phyloP scores from a whole-genome alignment of 73 alveolate genomes.

The Paraurostyla sp. region DNA sequence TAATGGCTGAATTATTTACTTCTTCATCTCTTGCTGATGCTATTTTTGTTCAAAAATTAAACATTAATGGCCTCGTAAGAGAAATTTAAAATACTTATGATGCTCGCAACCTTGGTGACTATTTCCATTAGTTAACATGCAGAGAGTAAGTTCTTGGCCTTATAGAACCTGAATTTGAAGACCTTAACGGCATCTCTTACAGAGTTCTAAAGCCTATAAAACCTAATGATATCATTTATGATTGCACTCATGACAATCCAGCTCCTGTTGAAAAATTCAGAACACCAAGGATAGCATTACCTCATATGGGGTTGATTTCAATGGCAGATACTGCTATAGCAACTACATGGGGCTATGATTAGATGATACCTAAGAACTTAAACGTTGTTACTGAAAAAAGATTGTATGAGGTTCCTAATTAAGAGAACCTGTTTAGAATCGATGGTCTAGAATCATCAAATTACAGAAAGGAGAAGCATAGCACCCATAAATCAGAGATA shows the following conservation, averaged over 20 bases:
- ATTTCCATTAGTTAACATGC: constrained; percentile 83
- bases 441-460: background rate
- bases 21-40: constrained; percentile 90
- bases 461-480: background rate
- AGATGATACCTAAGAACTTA: constrained; percentile 85
- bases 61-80: constrained; percentile 93
- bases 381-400: constrained; percentile 94
- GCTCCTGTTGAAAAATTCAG: constrained; percentile 84
- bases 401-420: constrained; percentile 57
- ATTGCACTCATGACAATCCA: constrained; percentile 97
- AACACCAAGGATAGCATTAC: constrained; percentile 82
- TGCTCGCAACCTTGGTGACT: constrained; percentile 68
- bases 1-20: constrained; percentile 97
- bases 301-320: constrained; percentile 85
- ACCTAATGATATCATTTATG: constrained; percentile 91
- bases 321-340: constrained; percentile 89
- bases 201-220: constrained; percentile 68
- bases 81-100: constrained; percentile 84
- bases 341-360: constrained; percentile 96
- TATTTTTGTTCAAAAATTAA: constrained; percentile 84
- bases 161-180: constrained; percentile 80
- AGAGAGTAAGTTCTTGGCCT: constrained; percentile 80
- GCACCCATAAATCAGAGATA: background rate
- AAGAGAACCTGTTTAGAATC: background rate
- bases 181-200: constrained; percentile 71